Evolutionary conservation across 345 rosid genomes (phyloP).

Genomic region (Eucalyptus cloeziana): DNA sequence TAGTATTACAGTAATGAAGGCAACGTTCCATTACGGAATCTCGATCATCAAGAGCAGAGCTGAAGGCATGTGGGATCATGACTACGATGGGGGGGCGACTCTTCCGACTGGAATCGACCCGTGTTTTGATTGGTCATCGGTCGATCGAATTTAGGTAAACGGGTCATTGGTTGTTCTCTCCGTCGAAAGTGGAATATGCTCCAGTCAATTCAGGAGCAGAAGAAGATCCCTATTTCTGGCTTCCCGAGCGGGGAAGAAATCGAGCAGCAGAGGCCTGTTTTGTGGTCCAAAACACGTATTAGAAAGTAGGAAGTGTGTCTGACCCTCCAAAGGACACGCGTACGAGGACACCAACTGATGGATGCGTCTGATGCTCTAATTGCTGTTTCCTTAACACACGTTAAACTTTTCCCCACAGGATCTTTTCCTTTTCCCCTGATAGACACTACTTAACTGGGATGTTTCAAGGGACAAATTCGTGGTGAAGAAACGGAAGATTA

Average conservation of each 20-base stretch:
- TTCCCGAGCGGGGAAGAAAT: neutral
- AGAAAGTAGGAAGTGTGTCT: neutral
- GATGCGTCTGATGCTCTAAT: neutral
- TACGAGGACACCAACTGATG: neutral
- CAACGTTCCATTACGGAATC: neutral
- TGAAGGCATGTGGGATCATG: neutral
- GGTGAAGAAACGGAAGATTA: neutral
- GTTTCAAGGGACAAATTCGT: neutral
- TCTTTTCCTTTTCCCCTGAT: neutral
- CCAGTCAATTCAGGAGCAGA: neutral
- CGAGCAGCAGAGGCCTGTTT: neutral
- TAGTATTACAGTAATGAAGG: neutral
- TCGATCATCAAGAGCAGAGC: neutral
- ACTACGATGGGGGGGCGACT: neutral
- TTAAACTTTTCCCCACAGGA: fast-evolving
- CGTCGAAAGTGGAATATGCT: neutral
- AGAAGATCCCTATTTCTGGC: neutral
- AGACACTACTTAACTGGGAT: neutral
- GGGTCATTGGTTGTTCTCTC: neutral
- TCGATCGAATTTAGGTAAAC: neutral
- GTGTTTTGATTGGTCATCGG: neutral
- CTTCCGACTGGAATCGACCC: neutral
- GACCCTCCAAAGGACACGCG: neutral
- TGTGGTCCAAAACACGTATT: neutral
- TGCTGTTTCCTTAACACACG: neutral